phyloP scores from a whole-genome alignment of 2,329 filamentous ascomycete species.

The Diaporthe australafricana region DNA sequence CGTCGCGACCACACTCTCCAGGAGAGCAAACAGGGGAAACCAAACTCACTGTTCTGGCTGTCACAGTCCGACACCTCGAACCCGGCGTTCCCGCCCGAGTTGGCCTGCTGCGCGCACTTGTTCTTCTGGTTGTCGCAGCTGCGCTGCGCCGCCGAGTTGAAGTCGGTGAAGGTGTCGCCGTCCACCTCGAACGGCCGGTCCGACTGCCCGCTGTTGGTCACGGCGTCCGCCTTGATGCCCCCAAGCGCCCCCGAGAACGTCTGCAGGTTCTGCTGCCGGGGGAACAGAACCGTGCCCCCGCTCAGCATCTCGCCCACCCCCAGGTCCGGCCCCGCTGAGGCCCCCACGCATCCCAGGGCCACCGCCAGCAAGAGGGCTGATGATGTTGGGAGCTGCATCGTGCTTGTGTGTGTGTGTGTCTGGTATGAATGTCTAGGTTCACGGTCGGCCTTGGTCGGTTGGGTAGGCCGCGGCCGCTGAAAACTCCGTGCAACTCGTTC shows the following conservation, averaged over 20 bases:
- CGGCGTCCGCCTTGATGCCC: slow-evolving; percentile 51
- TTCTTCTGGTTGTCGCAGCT: slow-evolving; percentile 64
- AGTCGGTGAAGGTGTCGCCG: slow-evolving; percentile 59
- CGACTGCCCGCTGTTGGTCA: slow-evolving; percentile 53
- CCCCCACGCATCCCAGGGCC: slow-evolving; percentile 5
- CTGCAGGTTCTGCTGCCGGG: slow-evolving; percentile 54
- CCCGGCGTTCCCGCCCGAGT: slow-evolving; percentile 44
- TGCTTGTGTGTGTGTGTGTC: not conserved
- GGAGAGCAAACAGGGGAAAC: not conserved
- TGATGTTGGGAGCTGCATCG: slow-evolving; percentile 12
- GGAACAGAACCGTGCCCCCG: slow-evolving; percentile 49
- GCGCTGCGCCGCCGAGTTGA: slow-evolving; percentile 53
- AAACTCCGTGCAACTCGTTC: not conserved
- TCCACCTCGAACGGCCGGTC: slow-evolving; percentile 56
- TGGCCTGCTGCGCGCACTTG: slow-evolving; percentile 56
- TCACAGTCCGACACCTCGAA: slow-evolving; percentile 59
- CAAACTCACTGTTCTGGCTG: slow-evolving; percentile 55
- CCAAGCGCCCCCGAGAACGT: slow-evolving; percentile 55
- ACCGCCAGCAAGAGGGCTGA: slow-evolving; percentile 22
- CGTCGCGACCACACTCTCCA: not conserved
- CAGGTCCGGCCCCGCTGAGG: slow-evolving; percentile 41
- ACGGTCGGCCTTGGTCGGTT: not conserved
- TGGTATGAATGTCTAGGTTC: not conserved
- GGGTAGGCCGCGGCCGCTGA: not conserved
- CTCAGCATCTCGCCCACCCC: slow-evolving; percentile 47